These are phyloP conservation scores for Citrullus amarus DNA, from an alignment of 306 rosid genomes.

Conservation along the genomic window DNA sequence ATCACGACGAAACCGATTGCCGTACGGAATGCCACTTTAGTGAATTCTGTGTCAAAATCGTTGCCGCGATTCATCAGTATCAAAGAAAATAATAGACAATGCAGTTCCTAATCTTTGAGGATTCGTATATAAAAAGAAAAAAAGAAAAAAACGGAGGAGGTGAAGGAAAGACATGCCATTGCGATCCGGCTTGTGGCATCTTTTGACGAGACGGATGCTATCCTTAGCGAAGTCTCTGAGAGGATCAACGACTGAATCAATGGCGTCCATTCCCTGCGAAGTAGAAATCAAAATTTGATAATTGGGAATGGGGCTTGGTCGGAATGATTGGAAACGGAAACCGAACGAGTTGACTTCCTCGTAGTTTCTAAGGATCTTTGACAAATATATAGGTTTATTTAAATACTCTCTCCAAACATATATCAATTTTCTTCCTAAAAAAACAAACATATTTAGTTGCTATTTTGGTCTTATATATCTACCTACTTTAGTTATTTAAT, in stretches of 20 bases:
- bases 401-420: too few species aligned
- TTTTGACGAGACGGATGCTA: constrained; percentile 44
- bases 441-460: too few species aligned
- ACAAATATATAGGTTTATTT: too few species aligned
- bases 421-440: background rate
- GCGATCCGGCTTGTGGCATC: constrained; percentile 49
- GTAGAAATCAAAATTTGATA: background rate
- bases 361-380: background rate
- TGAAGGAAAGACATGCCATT: constrained; percentile 16
- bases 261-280: constrained; percentile 28
- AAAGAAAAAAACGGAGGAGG: background rate
- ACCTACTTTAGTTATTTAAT: too few species aligned
- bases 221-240: constrained; percentile 46
- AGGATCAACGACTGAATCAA: constrained; percentile 38
- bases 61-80: background rate
- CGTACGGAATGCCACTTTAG: constrained; percentile 41
- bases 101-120: background rate
- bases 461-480: background rate
- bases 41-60: constrained; percentile 21
- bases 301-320: background rate
- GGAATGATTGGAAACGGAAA: too few species aligned
- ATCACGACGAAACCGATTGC: constrained; percentile 44
- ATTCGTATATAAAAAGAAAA: too few species aligned
- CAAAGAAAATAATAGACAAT: background rate
- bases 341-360: background rate